These are phyloP conservation scores for Serendipita indica DNA, from an alignment of 768 basidiomycete genomes.

Conservation along the genomic window DNA sequence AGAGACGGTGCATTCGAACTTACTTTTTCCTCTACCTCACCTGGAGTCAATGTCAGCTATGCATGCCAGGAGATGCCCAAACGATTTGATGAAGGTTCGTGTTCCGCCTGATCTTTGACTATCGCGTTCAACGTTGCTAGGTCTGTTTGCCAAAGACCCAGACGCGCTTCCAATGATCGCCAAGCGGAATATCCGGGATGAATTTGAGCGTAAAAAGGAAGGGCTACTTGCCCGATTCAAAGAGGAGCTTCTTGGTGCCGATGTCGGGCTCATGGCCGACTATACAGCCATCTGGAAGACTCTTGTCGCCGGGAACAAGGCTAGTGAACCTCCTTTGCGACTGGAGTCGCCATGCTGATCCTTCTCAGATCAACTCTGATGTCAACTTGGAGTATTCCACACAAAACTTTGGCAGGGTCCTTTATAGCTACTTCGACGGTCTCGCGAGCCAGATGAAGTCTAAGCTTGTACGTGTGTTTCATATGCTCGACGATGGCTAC, in stretches of 20 bases:
- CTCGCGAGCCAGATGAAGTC: not conserved
- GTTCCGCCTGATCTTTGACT: not conserved
- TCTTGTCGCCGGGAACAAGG: conserved; percentile 6
- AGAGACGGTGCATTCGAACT: not conserved
- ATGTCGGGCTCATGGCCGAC: conserved; percentile 7
- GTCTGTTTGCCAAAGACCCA: not conserved
- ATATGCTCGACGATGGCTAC: too few relatives aligned
- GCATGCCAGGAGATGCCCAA: not conserved
- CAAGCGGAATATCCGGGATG: not conserved
- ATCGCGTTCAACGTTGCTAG: not conserved
- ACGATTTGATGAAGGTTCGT: not conserved
- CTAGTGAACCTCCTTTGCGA: not conserved
- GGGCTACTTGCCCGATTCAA: not conserved
- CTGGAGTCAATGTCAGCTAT: conserved; percentile 2
- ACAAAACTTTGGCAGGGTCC: not conserved
- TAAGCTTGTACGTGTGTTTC: not conserved
- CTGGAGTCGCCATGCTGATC: not conserved
- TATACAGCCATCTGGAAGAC: not conserved
- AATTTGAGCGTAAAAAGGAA: not conserved
- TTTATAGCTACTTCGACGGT: not conserved
- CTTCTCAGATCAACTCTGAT: not conserved
- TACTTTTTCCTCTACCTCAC: not conserved
- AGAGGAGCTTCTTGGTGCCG: not conserved
- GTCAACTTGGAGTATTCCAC: not conserved
- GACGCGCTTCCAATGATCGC: not conserved